Evolutionary conservation across 108 stramenopile genomes (phyloP).

Genomic region (Pseudonitzschia pungens): DNA sequence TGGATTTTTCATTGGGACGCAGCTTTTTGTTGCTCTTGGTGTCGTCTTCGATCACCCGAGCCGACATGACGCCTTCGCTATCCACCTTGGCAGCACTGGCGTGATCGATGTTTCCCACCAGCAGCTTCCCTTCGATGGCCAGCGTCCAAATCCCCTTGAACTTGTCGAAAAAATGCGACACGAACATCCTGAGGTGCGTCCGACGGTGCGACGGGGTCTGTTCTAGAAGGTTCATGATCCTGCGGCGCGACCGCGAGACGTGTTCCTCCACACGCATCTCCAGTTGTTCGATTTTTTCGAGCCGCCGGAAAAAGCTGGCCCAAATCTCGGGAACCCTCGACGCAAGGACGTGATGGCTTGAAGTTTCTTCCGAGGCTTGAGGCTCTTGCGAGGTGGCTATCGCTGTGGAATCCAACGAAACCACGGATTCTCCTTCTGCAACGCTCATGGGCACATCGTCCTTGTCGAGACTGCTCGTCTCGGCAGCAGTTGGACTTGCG

Average conservation of each 20-base stretch:
- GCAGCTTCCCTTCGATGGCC: conserved; percentile 71
- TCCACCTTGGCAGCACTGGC: conserved; percentile 57
- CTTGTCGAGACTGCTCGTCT: background rate
- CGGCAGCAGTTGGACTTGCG: background rate
- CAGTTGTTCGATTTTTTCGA: conserved; percentile 56
- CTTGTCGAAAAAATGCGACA: conserved; percentile 53
- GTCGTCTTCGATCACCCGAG: background rate
- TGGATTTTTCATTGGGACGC: conserved; percentile 6
- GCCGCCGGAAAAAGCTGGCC: conserved; percentile 17
- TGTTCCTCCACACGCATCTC: conserved; percentile 61
- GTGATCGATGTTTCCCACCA: conserved; percentile 73
- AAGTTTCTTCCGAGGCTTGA: background rate
- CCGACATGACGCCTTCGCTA: conserved; percentile 24
- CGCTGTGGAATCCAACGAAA: conserved; percentile 5
- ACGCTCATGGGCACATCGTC: background rate
- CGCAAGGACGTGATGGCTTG: background rate
- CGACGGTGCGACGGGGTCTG: conserved; percentile 53
- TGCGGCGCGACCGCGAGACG: conserved; percentile 52
- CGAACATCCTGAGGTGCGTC: conserved; percentile 67
- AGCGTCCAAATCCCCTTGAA: conserved; percentile 44
- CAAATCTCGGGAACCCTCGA: conserved; percentile 40
- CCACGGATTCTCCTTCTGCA: conserved; percentile 3
- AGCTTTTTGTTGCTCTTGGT: background rate
- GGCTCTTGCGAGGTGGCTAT: background rate
- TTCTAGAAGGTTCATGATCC: conserved; percentile 53